Percentiles rank a stretch among this genome's conserved stretches.
phyloP scores from a whole-genome alignment of 2,329 filamentous ascomycete genomes.

The Epicoccum nigrum region DNA sequence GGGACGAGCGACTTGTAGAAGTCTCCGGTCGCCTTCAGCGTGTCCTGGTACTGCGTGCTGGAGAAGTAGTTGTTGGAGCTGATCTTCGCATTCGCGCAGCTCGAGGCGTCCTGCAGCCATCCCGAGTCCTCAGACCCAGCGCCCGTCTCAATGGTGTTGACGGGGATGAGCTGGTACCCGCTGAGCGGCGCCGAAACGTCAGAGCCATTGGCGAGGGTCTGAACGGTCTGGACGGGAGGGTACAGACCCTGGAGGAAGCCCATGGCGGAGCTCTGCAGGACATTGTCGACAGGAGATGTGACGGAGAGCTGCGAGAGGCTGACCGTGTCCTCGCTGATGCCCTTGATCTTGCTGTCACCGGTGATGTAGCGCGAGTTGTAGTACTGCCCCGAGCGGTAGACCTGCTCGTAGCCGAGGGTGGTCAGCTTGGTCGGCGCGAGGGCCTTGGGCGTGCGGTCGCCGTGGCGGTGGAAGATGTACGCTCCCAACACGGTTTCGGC shows the following conservation, averaged over 20 bases:
- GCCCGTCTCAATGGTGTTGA: constrained; percentile 66
- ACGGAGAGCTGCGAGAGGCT: constrained; percentile 73
- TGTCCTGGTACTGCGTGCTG: constrained; percentile 56
- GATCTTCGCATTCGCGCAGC: constrained; percentile 60
- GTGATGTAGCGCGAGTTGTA: constrained; percentile 79
- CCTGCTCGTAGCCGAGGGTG: constrained; percentile 77
- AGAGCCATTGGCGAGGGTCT: constrained; percentile 74
- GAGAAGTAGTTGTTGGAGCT: constrained; percentile 66
- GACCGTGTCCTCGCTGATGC: constrained; percentile 70
- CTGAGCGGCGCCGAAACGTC: constrained; percentile 70
- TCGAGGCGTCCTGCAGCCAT: constrained; percentile 65
- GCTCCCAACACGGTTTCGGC: constrained; percentile 77
- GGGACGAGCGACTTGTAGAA: constrained; percentile 62
- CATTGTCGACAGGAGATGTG: constrained; percentile 73
- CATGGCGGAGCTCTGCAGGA: constrained; percentile 79
- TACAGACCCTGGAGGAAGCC: constrained; percentile 88
- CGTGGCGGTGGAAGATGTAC: constrained; percentile 89
- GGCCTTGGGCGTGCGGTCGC: constrained; percentile 82
- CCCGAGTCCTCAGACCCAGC: constrained; percentile 63
- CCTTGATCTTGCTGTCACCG: constrained; percentile 66
- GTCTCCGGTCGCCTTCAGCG: constrained; percentile 56
- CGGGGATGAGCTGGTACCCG: constrained; percentile 84
- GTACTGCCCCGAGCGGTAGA: constrained; percentile 73
- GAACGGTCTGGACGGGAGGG: constrained; percentile 67
- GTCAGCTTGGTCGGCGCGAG: constrained; percentile 75